A percentile compares a stretch with the other conserved stretches of the same genome.
phyloP scores from a whole-genome alignment of 495 filamentous ascomycete species.

The Beverwykella pulmonaria region DNA sequence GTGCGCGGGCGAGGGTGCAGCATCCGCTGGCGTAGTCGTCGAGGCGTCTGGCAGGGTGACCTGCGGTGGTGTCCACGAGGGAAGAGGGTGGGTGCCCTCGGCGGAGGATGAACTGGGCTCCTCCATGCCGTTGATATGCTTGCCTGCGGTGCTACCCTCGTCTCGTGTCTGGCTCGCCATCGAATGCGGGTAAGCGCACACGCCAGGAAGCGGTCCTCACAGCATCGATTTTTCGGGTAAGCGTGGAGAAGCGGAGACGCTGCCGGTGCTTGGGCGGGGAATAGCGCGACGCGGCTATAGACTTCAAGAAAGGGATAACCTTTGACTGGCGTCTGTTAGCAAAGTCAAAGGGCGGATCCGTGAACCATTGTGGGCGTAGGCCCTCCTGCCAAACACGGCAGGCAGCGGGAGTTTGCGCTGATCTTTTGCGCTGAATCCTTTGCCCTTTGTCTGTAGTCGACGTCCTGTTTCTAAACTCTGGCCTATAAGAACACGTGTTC shows the following conservation, averaged over 20 bases:
- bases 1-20: constrained; percentile 16
- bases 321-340: no score
- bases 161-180: not conserved
- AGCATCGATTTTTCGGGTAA: constrained; percentile 1
- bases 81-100: constrained; percentile 17
- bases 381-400: no score
- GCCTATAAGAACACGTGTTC: no score
- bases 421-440: no score
- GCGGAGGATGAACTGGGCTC: constrained; percentile 14
- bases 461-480: no score
- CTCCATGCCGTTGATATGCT: constrained; percentile 24
- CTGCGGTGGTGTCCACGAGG: constrained; percentile 5
- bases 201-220: not conserved
- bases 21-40: constrained; percentile 10
- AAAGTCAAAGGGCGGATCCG: no score
- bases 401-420: no score
- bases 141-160: not conserved
- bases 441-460: no score
- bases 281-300: not conserved
- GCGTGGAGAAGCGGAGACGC: constrained; percentile 7
- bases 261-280: not conserved
- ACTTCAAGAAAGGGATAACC: no score
- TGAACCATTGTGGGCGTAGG: no score
- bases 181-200: not conserved
- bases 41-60: constrained; percentile 7